Percentiles rank a stretch among this genome's conserved stretches.
Conservation (phyloP, 2,329 filamentous ascomycete genomes). For the Dothideomycetes sp. region DNA sequence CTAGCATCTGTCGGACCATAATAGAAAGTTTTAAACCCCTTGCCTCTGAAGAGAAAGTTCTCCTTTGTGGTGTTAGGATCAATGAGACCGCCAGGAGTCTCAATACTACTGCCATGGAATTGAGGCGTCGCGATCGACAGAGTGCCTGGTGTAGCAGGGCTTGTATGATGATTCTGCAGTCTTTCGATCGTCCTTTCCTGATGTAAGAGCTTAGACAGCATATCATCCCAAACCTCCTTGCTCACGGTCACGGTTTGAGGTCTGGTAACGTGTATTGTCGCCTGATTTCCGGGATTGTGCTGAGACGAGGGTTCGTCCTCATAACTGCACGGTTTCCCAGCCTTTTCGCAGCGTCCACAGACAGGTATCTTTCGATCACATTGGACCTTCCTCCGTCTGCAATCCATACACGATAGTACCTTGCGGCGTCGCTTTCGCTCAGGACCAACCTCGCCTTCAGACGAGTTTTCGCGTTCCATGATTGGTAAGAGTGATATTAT, state of each 20-base stretch:
- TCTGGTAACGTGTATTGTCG: background rate
- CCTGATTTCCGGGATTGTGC: background rate
- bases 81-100: background rate
- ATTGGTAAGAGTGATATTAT: too few species aligned
- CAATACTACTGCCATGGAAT: conserved; percentile 1
- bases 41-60: conserved; percentile 35
- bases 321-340: conserved; percentile 31
- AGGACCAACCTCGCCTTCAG: conserved; percentile 8
- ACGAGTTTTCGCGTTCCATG: conserved; percentile 9
- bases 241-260: conserved; percentile 8
- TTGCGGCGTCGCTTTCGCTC: conserved; percentile 38
- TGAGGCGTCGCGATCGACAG: conserved; percentile 7
- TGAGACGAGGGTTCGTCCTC: conserved; percentile 10
- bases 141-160: conserved; percentile 7
- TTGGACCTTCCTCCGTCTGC: conserved; percentile 39
- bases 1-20: conserved; percentile 33
- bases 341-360: conserved; percentile 36
- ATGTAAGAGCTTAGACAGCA: conserved; percentile 6
- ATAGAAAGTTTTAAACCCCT: conserved; percentile 37
- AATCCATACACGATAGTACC: conserved; percentile 39
- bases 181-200: conserved; percentile 8
- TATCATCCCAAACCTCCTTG: conserved; percentile 13
- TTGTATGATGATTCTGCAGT: conserved; percentile 10
- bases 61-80: conserved; percentile 21
- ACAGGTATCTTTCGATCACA: conserved; percentile 38